Evolutionary conservation across 768 basidiomycete species (phyloP).

Genomic region (Rhodotorula graminis): DNA sequence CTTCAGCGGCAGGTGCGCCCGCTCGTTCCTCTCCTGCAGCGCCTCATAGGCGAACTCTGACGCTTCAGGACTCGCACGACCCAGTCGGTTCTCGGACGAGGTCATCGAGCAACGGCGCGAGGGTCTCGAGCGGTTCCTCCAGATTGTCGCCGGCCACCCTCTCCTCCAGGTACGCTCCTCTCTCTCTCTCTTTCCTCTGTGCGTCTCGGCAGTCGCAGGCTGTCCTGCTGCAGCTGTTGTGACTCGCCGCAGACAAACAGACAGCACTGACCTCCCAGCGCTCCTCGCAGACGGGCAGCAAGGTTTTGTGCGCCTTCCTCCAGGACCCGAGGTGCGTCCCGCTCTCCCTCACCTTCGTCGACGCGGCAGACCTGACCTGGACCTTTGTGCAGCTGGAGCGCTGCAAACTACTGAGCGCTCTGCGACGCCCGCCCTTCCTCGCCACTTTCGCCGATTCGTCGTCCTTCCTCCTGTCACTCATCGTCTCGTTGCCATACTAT

Average conservation of each 20-base stretch:
- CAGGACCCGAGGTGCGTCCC: conserved; percentile 29
- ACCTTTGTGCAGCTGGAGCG: conserved; percentile 38
- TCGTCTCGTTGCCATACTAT: no score
- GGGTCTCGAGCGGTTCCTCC: conserved; percentile 88
- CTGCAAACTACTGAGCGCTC: conserved; percentile 29
- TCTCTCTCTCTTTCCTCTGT: conserved; percentile 18
- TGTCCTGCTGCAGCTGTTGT: conserved; percentile 51
- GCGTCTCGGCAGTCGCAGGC: conserved; percentile 46
- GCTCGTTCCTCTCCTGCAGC: background rate
- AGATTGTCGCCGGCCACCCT: conserved; percentile 94
- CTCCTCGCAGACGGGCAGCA: conserved; percentile 38
- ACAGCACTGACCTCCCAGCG: no score
- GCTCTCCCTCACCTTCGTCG: no score
- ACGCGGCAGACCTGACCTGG: no score
- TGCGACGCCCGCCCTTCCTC: no score
- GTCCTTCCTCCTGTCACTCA: no score
- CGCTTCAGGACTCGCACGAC: no score
- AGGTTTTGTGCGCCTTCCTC: conserved; percentile 40
- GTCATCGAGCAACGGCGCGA: conserved; percentile 88
- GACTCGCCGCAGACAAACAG: no score
- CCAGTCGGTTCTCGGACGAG: conserved; percentile 74
- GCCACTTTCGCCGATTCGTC: no score
- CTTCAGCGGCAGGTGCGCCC: conserved; percentile 71
- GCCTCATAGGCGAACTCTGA: background rate
- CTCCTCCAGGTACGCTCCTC: conserved; percentile 85